Conservation (phyloP, 768 basidiomycete species). For the Hygrocybe punicea region DNA sequence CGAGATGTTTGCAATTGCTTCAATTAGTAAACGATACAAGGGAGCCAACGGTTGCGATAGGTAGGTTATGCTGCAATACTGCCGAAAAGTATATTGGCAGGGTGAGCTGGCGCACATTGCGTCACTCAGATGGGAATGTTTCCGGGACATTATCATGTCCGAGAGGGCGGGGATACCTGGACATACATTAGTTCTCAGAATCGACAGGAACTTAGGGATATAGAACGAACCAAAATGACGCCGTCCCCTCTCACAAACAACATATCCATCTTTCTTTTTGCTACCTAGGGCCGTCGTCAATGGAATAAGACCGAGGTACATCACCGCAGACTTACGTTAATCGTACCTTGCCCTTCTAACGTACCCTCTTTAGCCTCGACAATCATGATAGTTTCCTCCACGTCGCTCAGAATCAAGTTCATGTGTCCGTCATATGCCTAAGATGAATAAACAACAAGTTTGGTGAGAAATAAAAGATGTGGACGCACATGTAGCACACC, state of each 20-base stretch:
- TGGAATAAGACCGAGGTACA: slow-evolving; percentile 1
- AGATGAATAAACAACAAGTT: slow-evolving; percentile 12
- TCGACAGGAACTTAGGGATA: slow-evolving; percentile 8
- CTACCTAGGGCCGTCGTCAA: slow-evolving; percentile 51
- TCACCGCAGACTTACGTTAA: slow-evolving; percentile 49
- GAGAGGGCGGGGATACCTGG: slow-evolving; percentile 78
- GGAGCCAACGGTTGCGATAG: background rate
- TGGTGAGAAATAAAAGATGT: slow-evolving; percentile 8
- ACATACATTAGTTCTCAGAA: slow-evolving; percentile 4
- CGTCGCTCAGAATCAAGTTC: slow-evolving; percentile 97
- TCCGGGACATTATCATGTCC: slow-evolving; percentile 45
- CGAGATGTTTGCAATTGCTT: no score
- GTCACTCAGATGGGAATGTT: background rate
- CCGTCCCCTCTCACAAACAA: slow-evolving; percentile 96
- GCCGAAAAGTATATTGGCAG: slow-evolving; percentile 38
- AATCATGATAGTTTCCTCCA: slow-evolving; percentile 95
- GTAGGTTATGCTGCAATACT: slow-evolving; percentile 16
- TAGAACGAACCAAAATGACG: slow-evolving; percentile 73
- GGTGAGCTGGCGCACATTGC: background rate
- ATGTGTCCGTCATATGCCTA: slow-evolving; percentile 99
- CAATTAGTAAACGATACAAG: background rate
- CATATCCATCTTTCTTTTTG: slow-evolving; percentile 95
- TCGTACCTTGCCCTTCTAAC: slow-evolving; percentile 52
- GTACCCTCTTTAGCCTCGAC: slow-evolving; percentile 80
- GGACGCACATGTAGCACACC: slow-evolving; percentile 85